Base-by-base conservation (phyloP, 2,329 filamentous ascomycete species). In the Botryotinia calthae region DNA sequence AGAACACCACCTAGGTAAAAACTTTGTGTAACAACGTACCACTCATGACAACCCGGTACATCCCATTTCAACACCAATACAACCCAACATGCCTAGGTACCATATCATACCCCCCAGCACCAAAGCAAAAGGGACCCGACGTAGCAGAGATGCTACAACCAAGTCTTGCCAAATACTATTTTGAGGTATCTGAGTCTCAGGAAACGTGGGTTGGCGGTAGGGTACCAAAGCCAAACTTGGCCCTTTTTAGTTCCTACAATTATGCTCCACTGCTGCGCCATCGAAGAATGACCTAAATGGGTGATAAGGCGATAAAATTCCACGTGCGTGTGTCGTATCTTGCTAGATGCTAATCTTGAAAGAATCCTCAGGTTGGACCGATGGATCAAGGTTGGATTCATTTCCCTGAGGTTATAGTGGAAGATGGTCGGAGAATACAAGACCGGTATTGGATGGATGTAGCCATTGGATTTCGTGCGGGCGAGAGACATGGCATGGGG, bases 381-480 rank as follows among this genome's bases (percentile, higher is more conserved):
- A 67, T 42, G 64, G 64, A 67, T 67, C 34, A 28, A 12, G 46
- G 34, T 56, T 40, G 54, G 67, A 58, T 70, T 61, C 54, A 28
- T 40, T 64, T 70, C 56, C 56, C 63, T 28, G 42, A 28, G 58
- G 25, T 31, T 46, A 31, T 51, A 18, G 51, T 9, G 51, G 28
- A 28, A 20, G 68, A 64, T 40, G 46, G 37, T 40, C 59, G 68
- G 68, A 51, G 42, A 40, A 63, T 64, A 64, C 65, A 67, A 28
- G 34, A 67, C 25, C 48, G 65, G 65, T 62, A 70, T 70, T 70
- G 59, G 18, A 70, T 70, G 68, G 68, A 64, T 70, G 68, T 51
- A 63, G 56, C 68, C 59, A 51, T 54, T 51, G 14, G 8, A 46
- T 28, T 51, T 64, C 46, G 31, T 62, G 68, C 58, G 56, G 46